phyloP scores from a whole-genome alignment of 768 basidiomycete species.

The Cyclocybe aegerita region DNA sequence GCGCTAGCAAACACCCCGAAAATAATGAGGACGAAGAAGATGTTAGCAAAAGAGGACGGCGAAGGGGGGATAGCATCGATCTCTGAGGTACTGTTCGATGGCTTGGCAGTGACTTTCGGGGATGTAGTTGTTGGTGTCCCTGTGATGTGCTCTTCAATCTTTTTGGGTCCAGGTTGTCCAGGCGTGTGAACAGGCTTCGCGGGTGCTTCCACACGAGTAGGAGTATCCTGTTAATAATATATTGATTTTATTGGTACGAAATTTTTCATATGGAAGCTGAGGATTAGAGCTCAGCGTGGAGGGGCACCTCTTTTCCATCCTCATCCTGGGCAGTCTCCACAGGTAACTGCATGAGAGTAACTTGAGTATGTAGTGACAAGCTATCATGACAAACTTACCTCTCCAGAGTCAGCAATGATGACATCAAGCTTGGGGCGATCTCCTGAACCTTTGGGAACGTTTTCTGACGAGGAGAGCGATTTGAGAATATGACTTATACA shows the following conservation, averaged over 20 bases:
- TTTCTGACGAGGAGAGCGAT: constrained; percentile 48
- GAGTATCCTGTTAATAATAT: constrained; percentile 46
- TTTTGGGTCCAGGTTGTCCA: constrained; percentile 13
- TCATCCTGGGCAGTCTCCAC: constrained; percentile 54
- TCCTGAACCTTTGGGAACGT: constrained; percentile 62
- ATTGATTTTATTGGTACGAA: constrained; percentile 53
- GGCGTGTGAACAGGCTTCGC: constrained; percentile 9
- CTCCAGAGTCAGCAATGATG: constrained; percentile 81
- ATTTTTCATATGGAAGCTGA: constrained; percentile 32
- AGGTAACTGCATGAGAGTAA: constrained; percentile 38
- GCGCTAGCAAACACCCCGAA: constrained; percentile 43
- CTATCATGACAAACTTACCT: constrained; percentile 49
- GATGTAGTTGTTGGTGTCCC: constrained; percentile 9
- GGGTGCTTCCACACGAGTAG: constrained; percentile 12
- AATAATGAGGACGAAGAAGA: constrained; percentile 40
- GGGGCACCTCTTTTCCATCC: constrained; percentile 87
- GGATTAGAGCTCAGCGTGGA: constrained; percentile 90
- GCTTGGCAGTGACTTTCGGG: constrained; percentile 1
- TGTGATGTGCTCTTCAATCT: constrained; percentile 14
- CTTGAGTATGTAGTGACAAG: neutral
- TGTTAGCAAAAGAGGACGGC: constrained; percentile 22
- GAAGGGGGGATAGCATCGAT: constrained; percentile 6
- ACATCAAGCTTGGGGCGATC: constrained; percentile 81
- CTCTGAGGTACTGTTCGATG: constrained; percentile 10
- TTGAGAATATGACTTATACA: neutral